phyloP scores from a whole-genome alignment of 2,329 filamentous ascomycete species.

The Cylindrodendrum hubeiense region DNA sequence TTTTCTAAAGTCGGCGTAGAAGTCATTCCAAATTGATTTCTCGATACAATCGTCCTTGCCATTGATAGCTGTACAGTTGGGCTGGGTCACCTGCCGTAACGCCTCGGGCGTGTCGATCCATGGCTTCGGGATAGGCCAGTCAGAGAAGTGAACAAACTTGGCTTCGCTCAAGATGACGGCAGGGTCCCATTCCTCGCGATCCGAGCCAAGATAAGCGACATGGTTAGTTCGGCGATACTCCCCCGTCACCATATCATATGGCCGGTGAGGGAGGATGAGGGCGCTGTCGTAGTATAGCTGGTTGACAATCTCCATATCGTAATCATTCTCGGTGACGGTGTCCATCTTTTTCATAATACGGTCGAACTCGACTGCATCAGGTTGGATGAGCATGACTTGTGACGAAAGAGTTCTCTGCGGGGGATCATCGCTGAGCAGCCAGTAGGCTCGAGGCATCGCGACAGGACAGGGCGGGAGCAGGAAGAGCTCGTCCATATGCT shows the following conservation, averaged over 20 bases:
- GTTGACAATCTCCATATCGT: conserved; percentile 77
- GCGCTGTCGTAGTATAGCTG: conserved; percentile 68
- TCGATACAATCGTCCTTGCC: conserved; percentile 13
- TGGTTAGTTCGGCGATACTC: conserved; percentile 70
- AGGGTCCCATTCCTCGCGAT: conserved; percentile 69
- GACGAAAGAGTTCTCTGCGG: conserved; percentile 59
- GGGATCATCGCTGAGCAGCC: conserved; percentile 64
- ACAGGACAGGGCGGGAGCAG: conserved; percentile 70
- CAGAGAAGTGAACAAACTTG: neutral
- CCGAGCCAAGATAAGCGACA: conserved; percentile 53
- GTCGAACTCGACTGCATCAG: conserved; percentile 63
- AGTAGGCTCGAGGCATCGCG: conserved; percentile 79
- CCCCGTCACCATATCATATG: conserved; percentile 70
- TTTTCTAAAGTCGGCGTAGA: conserved; percentile 32
- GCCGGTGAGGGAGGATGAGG: conserved; percentile 72
- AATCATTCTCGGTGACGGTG: conserved; percentile 51
- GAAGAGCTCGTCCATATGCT: conserved; percentile 78
- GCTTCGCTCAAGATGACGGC: conserved; percentile 27
- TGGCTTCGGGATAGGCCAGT: neutral
- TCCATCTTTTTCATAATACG: conserved; percentile 47
- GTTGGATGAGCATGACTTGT: conserved; percentile 69
- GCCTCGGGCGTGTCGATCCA: neutral
- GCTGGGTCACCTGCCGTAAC: conserved; percentile 5
- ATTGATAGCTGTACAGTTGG: conserved; percentile 2
- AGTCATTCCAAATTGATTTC: conserved; percentile 32